These are phyloP conservation scores for Penicillium freii DNA, from an alignment of 2,329 filamentous ascomycete genomes.

Conservation along the genomic window DNA sequence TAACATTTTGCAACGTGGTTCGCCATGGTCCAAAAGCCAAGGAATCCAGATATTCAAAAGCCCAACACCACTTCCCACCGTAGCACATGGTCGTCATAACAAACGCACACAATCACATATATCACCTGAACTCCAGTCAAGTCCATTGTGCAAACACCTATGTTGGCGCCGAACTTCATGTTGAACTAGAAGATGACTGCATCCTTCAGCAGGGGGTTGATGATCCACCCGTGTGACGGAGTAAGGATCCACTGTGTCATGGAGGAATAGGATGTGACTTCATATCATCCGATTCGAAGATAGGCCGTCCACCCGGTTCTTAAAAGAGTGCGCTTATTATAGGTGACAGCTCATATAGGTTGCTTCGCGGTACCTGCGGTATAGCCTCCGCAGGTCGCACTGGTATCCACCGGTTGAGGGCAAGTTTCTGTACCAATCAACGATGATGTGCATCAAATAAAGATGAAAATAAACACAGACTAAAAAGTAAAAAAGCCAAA, in stretches of 20 bases:
- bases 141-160: neutral
- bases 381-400: conserved; percentile 7
- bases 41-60: neutral
- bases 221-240: conserved; percentile 5
- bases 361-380: conserved; percentile 7
- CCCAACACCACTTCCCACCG: neutral
- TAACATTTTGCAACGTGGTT: neutral
- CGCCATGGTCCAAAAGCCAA: neutral
- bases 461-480: neutral
- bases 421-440: neutral
- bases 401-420: neutral
- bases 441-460: neutral
- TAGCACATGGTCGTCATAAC: neutral
- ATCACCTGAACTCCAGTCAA: neutral
- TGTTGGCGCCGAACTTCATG: neutral
- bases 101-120: neutral
- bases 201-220: conserved; percentile 4
- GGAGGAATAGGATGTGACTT: conserved; percentile 7
- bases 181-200: conserved; percentile 10
- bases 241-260: conserved; percentile 3
- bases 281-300: conserved; percentile 14
- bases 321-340: neutral
- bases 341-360: conserved; percentile 4
- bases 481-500: neutral
- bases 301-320: neutral